Evolutionary conservation across 768 basidiomycete genomes (phyloP).

Genomic region (Panus rudis): DNA sequence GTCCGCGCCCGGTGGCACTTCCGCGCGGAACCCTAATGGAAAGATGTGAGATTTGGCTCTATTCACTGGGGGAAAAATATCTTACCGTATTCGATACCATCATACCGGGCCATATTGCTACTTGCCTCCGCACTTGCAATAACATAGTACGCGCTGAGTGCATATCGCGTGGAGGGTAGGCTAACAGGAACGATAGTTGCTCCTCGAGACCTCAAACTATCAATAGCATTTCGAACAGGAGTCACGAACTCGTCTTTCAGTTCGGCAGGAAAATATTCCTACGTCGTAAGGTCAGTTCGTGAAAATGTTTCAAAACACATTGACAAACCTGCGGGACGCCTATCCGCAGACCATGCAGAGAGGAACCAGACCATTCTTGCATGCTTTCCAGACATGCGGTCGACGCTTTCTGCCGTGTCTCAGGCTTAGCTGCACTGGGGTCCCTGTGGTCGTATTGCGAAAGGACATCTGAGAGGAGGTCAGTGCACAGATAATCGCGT

Average conservation of each 20-base stretch:
- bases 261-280: slow-evolving; percentile 80
- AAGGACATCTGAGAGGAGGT: slow-evolving; percentile 23
- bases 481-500: background rate
- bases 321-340: slow-evolving; percentile 66
- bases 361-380: slow-evolving; percentile 1
- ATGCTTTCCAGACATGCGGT: slow-evolving; percentile 3
- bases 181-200: slow-evolving; percentile 68
- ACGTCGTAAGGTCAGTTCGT: background rate
- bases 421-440: slow-evolving; percentile 57
- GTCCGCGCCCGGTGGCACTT: slow-evolving; percentile 36
- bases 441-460: slow-evolving; percentile 56
- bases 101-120: slow-evolving; percentile 85
- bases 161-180: slow-evolving; percentile 60
- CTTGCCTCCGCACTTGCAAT: slow-evolving; percentile 90
- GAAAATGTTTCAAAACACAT: background rate
- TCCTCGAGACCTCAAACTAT: slow-evolving; percentile 40
- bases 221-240: slow-evolving; percentile 41
- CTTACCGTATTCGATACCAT: slow-evolving; percentile 79
- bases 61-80: background rate
- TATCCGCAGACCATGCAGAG: slow-evolving; percentile 51
- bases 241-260: slow-evolving; percentile 39
- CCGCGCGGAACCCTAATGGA: slow-evolving; percentile 43
- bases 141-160: slow-evolving; percentile 94
- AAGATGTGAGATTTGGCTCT: background rate
- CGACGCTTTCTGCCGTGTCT: slow-evolving; percentile 30